phyloP scores from a whole-genome alignment of 2,329 filamentous ascomycete species.

The Parastagonospora nodorum region DNA sequence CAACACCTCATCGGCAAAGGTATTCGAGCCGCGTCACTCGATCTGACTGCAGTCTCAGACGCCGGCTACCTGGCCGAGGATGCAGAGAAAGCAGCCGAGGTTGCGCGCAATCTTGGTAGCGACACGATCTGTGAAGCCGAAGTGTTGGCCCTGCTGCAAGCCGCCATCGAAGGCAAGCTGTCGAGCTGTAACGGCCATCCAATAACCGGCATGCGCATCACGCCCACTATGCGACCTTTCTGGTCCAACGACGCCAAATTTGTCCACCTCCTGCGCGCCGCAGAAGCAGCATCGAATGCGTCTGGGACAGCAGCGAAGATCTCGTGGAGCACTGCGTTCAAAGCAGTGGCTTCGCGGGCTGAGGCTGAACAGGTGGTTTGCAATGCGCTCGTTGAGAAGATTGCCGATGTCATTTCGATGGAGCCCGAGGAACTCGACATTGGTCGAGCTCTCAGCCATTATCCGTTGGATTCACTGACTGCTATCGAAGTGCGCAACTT shows the following conservation, averaged over 20 bases:
- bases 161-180: slow-evolving; percentile 25
- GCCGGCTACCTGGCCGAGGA: slow-evolving; percentile 32
- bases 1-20: slow-evolving; percentile 25
- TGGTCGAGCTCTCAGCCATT: slow-evolving; percentile 24
- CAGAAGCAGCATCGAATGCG: slow-evolving; percentile 22
- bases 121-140: slow-evolving; percentile 34
- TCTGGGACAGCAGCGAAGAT: slow-evolving; percentile 12
- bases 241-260: slow-evolving; percentile 37
- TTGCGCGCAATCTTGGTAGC: slow-evolving; percentile 29
- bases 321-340: slow-evolving; percentile 31
- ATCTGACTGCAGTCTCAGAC: slow-evolving; percentile 32
- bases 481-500: slow-evolving; percentile 41
- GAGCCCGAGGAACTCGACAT: slow-evolving; percentile 33
- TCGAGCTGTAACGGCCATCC: slow-evolving; percentile 29
- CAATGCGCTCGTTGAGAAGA: slow-evolving; percentile 30
- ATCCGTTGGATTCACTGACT: slow-evolving; percentile 33
- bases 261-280: slow-evolving; percentile 22
- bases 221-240: slow-evolving; percentile 28
- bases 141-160: slow-evolving; percentile 29
- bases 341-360: slow-evolving; percentile 17
- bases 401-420: slow-evolving; percentile 29
- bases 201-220: slow-evolving; percentile 37
- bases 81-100: slow-evolving; percentile 26
- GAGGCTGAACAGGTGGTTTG: slow-evolving; percentile 32
- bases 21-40: slow-evolving; percentile 26